Evolutionary conservation across 768 basidiomycete genomes (phyloP).

Genomic region (Wakefieldia striispora): DNA sequence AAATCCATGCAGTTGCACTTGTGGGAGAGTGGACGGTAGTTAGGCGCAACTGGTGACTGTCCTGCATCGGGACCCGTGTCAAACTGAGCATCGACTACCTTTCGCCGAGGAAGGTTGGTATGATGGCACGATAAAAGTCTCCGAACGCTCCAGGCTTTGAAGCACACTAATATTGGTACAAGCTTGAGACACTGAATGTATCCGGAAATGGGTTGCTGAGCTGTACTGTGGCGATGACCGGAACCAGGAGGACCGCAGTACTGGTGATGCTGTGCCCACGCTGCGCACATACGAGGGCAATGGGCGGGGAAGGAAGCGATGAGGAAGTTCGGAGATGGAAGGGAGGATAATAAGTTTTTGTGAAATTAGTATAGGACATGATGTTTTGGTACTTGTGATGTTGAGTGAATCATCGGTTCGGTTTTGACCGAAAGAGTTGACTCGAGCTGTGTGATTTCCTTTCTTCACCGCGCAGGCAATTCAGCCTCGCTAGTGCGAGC

Average conservation of each 20-base stretch:
- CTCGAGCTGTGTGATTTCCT: slow-evolving; percentile 21
- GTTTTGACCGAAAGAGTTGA: slow-evolving; percentile 31
- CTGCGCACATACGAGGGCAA: too few species aligned
- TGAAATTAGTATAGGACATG: not conserved
- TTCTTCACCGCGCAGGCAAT: slow-evolving; percentile 31
- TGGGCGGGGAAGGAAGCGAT: slow-evolving; percentile 17
- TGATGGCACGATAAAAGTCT: too few species aligned
- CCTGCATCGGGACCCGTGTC: too few species aligned
- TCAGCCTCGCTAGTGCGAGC: slow-evolving; percentile 25
- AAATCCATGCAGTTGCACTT: too few species aligned
- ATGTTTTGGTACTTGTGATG: too few species aligned
- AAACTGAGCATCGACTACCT: too few species aligned
- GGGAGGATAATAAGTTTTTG: slow-evolving; percentile 9
- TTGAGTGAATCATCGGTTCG: slow-evolving; percentile 20
- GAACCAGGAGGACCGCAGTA: slow-evolving; percentile 1
- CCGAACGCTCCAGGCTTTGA: too few species aligned
- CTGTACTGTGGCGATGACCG: slow-evolving; percentile 45
- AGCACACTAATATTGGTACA: too few species aligned
- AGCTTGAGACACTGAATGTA: slow-evolving; percentile 17
- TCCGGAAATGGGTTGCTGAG: slow-evolving; percentile 52
- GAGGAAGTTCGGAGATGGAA: slow-evolving; percentile 10
- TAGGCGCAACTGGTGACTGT: too few species aligned
- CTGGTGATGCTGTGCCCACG: too few species aligned
- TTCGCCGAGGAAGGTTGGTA: too few species aligned
- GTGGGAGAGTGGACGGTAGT: too few species aligned